Evolutionary conservation across 345 rosid genomes (phyloP).

Genomic region (Eucalyptus virginea): DNA sequence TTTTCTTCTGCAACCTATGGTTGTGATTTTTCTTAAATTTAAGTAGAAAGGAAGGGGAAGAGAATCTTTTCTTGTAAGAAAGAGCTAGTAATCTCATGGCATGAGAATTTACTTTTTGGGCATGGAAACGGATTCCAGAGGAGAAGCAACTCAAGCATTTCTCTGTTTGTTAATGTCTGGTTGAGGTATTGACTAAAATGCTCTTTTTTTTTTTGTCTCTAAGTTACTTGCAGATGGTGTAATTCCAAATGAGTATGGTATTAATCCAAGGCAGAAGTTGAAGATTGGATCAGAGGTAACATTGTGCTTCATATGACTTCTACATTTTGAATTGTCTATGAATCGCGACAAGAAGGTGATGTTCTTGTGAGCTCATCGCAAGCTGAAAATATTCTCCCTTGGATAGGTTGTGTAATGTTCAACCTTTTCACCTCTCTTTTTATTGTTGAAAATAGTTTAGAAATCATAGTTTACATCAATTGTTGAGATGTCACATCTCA

Average conservation of each 20-base stretch:
- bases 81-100: not conserved
- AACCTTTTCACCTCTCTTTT: not conserved
- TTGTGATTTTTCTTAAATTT: not conserved
- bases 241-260: slow-evolving; percentile 95
- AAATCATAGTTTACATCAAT: not conserved
- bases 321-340: not conserved
- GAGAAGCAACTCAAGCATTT: not conserved
- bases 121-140: not conserved
- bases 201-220: slow-evolving; percentile 7
- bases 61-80: not conserved
- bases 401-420: not conserved
- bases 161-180: not conserved
- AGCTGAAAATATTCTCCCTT: not conserved
- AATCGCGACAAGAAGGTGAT: not conserved
- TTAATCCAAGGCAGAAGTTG: slow-evolving; percentile 91
- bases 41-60: not conserved
- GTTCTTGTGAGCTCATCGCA: not conserved
- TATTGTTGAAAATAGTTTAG: not conserved
- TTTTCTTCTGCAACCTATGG: not conserved
- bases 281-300: slow-evolving; percentile 93
- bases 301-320: not conserved
- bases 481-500: not conserved
- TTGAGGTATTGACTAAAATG: not conserved
- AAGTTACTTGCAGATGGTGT: slow-evolving; percentile 96
- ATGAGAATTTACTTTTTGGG: not conserved